A percentile compares a stretch with the other conserved stretches of the same genome.
Conservation (phyloP, 345 rosid genomes). For the Ceriops zippeliana region DNA sequence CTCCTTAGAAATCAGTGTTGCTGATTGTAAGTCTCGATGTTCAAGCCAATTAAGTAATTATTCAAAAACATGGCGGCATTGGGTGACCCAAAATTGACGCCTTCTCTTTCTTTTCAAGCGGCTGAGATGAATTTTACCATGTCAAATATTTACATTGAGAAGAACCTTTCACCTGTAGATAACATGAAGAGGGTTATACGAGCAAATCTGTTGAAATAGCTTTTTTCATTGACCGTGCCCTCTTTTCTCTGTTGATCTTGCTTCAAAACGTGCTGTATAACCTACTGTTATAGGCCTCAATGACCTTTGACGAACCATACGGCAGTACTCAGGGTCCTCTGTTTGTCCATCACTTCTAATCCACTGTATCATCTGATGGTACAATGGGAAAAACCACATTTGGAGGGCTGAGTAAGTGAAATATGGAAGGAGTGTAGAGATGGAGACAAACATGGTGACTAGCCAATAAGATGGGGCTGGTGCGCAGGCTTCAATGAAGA, state of each 20-base stretch:
- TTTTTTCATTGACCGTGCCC: slow-evolving; percentile 7
- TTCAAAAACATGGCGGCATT: neutral
- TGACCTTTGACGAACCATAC: slow-evolving; percentile 78
- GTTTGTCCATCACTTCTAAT: slow-evolving; percentile 63
- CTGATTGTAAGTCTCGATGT: no score
- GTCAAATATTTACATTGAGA: slow-evolving; percentile 19
- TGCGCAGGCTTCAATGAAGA: slow-evolving; percentile 78
- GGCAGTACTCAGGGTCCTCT: slow-evolving; percentile 80
- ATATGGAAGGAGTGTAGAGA: slow-evolving; percentile 62
- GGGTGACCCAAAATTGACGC: neutral
- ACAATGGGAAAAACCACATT: slow-evolving; percentile 76
- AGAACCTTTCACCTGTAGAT: neutral
- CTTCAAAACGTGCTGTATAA: slow-evolving; percentile 63
- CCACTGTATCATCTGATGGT: slow-evolving; percentile 97
- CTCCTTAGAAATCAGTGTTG: no score
- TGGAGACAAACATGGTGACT: slow-evolving; percentile 49
- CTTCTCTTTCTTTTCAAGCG: slow-evolving; percentile 11
- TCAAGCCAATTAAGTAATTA: neutral
- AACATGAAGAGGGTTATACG: neutral
- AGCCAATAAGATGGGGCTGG: slow-evolving; percentile 82
- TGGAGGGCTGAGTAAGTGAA: slow-evolving; percentile 62
- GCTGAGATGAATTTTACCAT: neutral
- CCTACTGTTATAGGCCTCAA: slow-evolving; percentile 74
- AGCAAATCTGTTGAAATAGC: neutral
- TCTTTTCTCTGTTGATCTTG: slow-evolving; percentile 20